Evolutionary conservation across 805 yeast species (phyloP).

Genomic region (Ogataea glucozyma): DNA sequence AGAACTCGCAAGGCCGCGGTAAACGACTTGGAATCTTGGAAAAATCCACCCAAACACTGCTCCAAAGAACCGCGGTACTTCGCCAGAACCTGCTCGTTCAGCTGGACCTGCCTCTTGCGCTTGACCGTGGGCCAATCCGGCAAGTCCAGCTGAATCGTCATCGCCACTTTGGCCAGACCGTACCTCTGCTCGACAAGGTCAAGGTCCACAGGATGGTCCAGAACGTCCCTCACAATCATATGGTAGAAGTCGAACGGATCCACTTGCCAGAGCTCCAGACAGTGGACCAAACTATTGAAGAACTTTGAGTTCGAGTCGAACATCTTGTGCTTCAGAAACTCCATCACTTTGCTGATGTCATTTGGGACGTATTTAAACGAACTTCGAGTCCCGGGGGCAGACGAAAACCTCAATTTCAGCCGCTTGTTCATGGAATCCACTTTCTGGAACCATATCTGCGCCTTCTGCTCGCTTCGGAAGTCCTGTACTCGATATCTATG

Average conservation of each 20-base stretch:
- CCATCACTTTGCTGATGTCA: constrained; percentile 17
- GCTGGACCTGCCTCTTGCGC: constrained; percentile 14
- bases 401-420: constrained; percentile 7
- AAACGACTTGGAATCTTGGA: constrained; percentile 23
- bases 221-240: constrained; percentile 16
- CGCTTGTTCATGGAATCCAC: constrained; percentile 7
- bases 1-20: constrained; percentile 24
- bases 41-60: constrained; percentile 18
- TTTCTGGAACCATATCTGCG: constrained; percentile 15
- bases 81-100: constrained; percentile 19
- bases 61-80: constrained; percentile 13
- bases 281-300: constrained; percentile 28
- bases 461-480: constrained; percentile 13
- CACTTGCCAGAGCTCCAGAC: constrained; percentile 35
- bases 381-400: no score
- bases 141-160: constrained; percentile 26
- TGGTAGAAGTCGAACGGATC: constrained; percentile 32
- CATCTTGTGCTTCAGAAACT: constrained; percentile 18
- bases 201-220: constrained; percentile 19
- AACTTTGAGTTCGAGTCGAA: constrained; percentile 25
- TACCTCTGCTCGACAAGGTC: constrained; percentile 24
- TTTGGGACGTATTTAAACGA: constrained; percentile 19
- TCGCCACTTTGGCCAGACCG: constrained; percentile 27
- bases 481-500: constrained; percentile 13
- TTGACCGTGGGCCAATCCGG: constrained; percentile 30